Evolutionary conservation across 306 rosid genomes (phyloP), one percentile per base, ranked within the genome.

Genomic region (Cicer judaicum): DNA sequence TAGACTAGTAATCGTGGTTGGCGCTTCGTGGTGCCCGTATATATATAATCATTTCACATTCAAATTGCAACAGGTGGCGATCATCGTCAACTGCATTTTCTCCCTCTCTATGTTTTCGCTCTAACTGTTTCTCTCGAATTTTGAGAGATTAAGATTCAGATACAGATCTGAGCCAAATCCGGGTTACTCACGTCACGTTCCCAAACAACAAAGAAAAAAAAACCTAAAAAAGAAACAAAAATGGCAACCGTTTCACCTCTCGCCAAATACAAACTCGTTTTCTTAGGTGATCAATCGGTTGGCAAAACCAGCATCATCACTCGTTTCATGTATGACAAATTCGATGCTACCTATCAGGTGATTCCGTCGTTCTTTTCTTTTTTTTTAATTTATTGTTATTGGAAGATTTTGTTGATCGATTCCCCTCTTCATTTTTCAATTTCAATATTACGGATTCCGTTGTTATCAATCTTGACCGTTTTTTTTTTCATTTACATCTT

Each of bases 261-360:
- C 78, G 97, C 97, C 71, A 92, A 92, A 81, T 84, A 84, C 82
- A 84, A 84, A 70, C 87, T 84, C 12, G 84, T 84, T 46, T 84
- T 84, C 84, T 64, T 92, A 63, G 97, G 97, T 80, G 97, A 92
- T 81, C 97, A 92, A 85, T 90, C 97, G 10, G 96, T 88, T 41
- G 97, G 96, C 10, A 92, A 92, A 85, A 92, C 97, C 79, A 92
- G 97, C 85, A 90, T 92, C 84, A 90, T 92, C 89, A 92, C 97
- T 49, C 97, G 97, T 82, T 90, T 92, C 83, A 92, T 92, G 97
- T 92, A 92, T 84, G 97, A 92, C 84, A 92, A 92, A 83, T 92
- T 92, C 77, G 96, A 90, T 56, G 82, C 93, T 79, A 92, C 92
- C 72, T 92, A 92, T 73, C 97, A 92, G 96, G 97, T 87, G 38